A percentile compares a stretch with the other conserved stretches of the same genome.
Evolutionary conservation across 2,329 filamentous ascomycete species (phyloP).

Genomic region (Metarhizium album): DNA sequence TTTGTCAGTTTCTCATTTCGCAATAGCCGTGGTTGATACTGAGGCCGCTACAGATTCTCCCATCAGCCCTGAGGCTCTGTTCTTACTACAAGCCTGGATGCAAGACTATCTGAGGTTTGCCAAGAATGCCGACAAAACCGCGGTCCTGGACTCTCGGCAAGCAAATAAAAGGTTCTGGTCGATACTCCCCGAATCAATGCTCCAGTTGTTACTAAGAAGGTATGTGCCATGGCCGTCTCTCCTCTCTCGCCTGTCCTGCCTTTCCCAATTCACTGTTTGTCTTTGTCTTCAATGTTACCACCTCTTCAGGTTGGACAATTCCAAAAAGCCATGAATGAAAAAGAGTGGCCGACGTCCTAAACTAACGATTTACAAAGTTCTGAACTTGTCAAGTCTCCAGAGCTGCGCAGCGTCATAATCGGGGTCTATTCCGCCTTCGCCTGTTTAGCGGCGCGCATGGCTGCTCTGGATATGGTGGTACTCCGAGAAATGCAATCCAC

Average conservation of each 20-base stretch:
- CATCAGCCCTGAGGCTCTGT: constrained; percentile 33
- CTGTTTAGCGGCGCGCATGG: constrained; percentile 40
- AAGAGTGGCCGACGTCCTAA: background rate
- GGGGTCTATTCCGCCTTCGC: constrained; percentile 32
- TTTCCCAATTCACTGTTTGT: background rate
- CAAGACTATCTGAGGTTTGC: constrained; percentile 34
- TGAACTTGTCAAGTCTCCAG: constrained; percentile 11
- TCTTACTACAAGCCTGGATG: constrained; percentile 39
- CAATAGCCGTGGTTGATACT: background rate
- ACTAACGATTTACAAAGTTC: constrained; percentile 2
- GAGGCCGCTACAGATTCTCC: constrained; percentile 22
- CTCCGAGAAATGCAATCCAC: constrained; percentile 11
- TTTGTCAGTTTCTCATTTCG: background rate
- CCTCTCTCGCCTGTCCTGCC: background rate
- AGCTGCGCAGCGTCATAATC: constrained; percentile 20
- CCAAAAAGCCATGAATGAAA: background rate
- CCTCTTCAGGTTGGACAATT: background rate
- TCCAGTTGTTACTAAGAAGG: constrained; percentile 25
- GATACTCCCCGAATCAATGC: constrained; percentile 38
- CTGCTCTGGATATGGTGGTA: constrained; percentile 33
- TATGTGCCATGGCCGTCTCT: constrained; percentile 17
- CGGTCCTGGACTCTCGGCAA: constrained; percentile 31
- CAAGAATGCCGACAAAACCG: constrained; percentile 20
- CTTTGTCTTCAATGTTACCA: background rate
- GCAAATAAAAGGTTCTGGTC: constrained; percentile 41